Evolutionary conservation across 305 asterid species (phyloP).

Genomic region (Solanum hybrid): DNA sequence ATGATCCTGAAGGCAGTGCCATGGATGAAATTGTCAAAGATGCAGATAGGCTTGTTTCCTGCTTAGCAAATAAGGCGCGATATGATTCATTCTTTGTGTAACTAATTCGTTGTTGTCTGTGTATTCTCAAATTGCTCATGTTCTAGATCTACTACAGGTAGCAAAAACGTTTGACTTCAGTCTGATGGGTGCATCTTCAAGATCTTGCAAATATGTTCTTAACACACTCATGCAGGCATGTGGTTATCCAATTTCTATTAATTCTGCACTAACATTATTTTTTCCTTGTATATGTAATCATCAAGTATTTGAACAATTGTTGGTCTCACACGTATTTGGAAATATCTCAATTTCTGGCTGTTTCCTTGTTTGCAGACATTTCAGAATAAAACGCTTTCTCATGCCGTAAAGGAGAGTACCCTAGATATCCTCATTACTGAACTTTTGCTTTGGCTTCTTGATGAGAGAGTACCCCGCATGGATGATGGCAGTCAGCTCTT

Average conservation of each 20-base stretch:
- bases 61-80: slow-evolving; percentile 87
- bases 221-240: slow-evolving; percentile 97
- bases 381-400: slow-evolving; percentile 86
- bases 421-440: slow-evolving; percentile 87
- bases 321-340: not conserved
- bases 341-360: not conserved
- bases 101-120: not conserved
- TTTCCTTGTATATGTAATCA: not conserved
- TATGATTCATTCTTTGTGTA: not conserved
- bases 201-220: slow-evolving; percentile 98
- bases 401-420: slow-evolving; percentile 88
- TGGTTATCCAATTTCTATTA: not conserved
- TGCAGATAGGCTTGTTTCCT: slow-evolving; percentile 95
- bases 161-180: slow-evolving; percentile 96
- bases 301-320: not conserved
- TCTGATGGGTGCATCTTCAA: slow-evolving; percentile 90
- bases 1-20: slow-evolving; percentile 76
- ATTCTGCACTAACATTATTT: not conserved
- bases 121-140: slow-evolving; percentile 12
- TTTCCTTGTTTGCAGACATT: slow-evolving; percentile 55
- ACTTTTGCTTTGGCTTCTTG: slow-evolving; percentile 97
- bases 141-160: slow-evolving; percentile 41
- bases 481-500: slow-evolving; percentile 99
- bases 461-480: slow-evolving; percentile 96
- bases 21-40: slow-evolving; percentile 81